Evolutionary conservation across 2,329 filamentous ascomycete species (phyloP).

Genomic region (Mollisia scopiformis): DNA sequence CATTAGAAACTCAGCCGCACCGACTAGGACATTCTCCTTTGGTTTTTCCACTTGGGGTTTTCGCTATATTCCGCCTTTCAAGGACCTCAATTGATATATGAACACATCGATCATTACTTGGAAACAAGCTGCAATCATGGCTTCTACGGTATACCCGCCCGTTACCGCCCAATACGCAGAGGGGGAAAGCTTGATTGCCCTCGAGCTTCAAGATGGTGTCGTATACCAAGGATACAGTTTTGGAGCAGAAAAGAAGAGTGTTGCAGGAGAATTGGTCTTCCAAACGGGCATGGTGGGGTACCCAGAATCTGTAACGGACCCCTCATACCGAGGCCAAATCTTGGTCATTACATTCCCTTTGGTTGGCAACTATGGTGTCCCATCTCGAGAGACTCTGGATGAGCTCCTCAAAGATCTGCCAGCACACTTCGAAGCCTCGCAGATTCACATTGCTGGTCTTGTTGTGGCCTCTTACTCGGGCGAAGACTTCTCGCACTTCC

Average conservation of each 20-base stretch:
- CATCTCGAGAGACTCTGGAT: slow-evolving; percentile 82
- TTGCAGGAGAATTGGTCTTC: slow-evolving; percentile 97
- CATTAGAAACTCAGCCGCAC: background rate
- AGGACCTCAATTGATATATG: too few relatives aligned
- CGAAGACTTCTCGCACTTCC: slow-evolving; percentile 93
- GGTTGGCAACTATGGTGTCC: slow-evolving; percentile 97
- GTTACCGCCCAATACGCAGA: slow-evolving; percentile 24
- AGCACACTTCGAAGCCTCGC: slow-evolving; percentile 87
- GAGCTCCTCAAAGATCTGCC: slow-evolving; percentile 83
- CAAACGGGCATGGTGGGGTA: slow-evolving; percentile 99
- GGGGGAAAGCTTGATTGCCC: slow-evolving; percentile 71
- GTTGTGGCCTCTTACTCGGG: slow-evolving; percentile 90
- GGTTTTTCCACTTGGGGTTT: too few relatives aligned
- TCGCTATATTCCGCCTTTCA: too few relatives aligned
- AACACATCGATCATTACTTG: background rate
- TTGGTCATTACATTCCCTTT: slow-evolving; percentile 95
- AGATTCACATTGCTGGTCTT: slow-evolving; percentile 93
- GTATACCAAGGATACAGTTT: slow-evolving; percentile 96
- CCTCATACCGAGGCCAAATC: slow-evolving; percentile 89
- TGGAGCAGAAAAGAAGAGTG: slow-evolving; percentile 83
- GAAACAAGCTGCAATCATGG: background rate
- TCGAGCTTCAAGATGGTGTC: slow-evolving; percentile 91
- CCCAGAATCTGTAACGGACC: slow-evolving; percentile 88
- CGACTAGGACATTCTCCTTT: background rate
- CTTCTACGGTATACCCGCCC: slow-evolving; percentile 15